Base-by-base conservation (phyloP, 2,329 filamentous ascomycete genomes). In the Dactylellina parvicollis region DNA sequence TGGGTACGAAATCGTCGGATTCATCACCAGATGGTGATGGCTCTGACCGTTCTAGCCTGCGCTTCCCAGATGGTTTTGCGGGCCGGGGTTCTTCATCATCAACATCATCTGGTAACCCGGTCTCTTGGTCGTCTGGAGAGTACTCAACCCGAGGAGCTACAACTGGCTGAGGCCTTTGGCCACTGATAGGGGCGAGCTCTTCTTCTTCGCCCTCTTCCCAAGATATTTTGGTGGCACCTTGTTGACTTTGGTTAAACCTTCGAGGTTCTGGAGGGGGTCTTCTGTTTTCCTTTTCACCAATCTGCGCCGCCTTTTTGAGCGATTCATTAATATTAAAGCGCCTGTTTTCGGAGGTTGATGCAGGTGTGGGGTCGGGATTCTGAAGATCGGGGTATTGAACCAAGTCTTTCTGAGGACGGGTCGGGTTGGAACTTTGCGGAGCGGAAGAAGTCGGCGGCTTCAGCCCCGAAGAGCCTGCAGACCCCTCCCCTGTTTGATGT, bases 221-320 rank as follows among this genome's bases (percentile, higher is more conserved):
- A 8, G 3, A 20, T 10, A 57, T 20, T 14, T 28, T 26, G 1
- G 20, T 28, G 10, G 42, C 30, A 9, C 8, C 18, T 8, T 20
- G 24, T 10, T 67, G 62, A 18, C 16, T 55, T 44, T 49, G 18
- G 9, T 67, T 67, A 44, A 59, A 67, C 4, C 44, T 20, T 4
- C 22, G 20, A 10, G 40, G 50, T 18, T 34, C 28, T 2, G 52
- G 9, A 2, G n/a, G n/a, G n/a, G 62, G 62, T 12, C 24, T 42
- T 1, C 22, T 67, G 10, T 67, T 67, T 12, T 67, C 62, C 5
- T 67, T 67, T 36, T 67, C 62, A 16, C 34, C 52, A 16, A 30
- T 18, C 16, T 49, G 14, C 7, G 40, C 22, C 2, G 62, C 62
- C 10, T 40, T 14, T 9, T 22, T 56, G 7, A 67, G 44, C 0